Base-by-base conservation (phyloP, 805 yeast species). In the Jamesozyma hellenica region DNA sequence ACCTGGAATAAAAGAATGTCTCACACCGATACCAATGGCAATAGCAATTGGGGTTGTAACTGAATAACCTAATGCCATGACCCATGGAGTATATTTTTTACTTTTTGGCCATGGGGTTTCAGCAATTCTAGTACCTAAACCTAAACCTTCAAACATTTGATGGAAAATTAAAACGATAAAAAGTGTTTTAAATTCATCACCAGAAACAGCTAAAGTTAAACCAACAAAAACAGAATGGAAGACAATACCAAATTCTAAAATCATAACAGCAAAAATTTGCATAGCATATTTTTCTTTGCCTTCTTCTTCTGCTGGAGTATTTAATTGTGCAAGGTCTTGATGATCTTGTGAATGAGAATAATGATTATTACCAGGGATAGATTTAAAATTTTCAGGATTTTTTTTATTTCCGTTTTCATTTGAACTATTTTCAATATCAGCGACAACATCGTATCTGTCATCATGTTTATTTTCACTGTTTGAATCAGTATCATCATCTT, bases 171-270 rank as follows among this genome's bases (percentile, higher is more conserved):
- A 46, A 8, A 81, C 90, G 36, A 77, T 65, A 52, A 77, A 81
- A 34, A 82, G 64, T 4, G 82, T 70, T 33, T 62, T 66, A 55
- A 79, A 81, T 52, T 79, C 82, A 10, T 74, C 77, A 34, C 79
- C 82, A 10, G 78, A 56, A 16, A 76, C 72, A 7, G 83, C 83
- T 44, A 81, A 63, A 4, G 82, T 70, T 46, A 81, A 65, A 32
- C 90, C 90, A 46, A 82, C 72, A 61, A 82, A 75, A 2, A 82
- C 79, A 3, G 87, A 79, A 61, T 82, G 90, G 66, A 82, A 79
- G 13, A 81, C 56, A 32, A 81, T 70, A 44, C 90, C 90, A 47
- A 80, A 79, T 57, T 81, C 90, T 43, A 82, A 66, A 13, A 79
- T 70, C 34, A 77, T 56, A 36, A 77, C 72, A 12, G 73, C 54